Percentiles rank a stretch among this genome's conserved stretches.
Evolutionary conservation across 306 rosid genomes (phyloP).

Genomic region (Quercus variabilis): DNA sequence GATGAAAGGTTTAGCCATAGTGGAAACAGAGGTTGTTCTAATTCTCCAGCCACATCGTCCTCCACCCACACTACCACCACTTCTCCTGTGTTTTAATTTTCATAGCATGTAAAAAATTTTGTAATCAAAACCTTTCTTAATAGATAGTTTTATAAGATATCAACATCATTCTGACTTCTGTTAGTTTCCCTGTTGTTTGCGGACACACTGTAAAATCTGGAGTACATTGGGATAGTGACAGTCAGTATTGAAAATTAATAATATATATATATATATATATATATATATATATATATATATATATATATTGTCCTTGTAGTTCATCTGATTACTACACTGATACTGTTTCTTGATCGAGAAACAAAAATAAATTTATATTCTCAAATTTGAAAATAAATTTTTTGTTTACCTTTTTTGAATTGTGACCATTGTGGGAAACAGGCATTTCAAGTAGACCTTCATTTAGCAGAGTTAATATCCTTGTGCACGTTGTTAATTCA

Average conservation of each 20-base stretch:
- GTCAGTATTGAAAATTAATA: conserved; percentile 39
- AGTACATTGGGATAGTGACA: conserved; percentile 28
- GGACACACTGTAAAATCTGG: conserved; percentile 20
- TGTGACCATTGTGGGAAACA: neutral
- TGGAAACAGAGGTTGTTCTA: conserved; percentile 47
- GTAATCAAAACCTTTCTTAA: conserved; percentile 23
- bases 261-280: neutral
- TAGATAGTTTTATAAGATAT: conserved; percentile 17
- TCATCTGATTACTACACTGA: neutral
- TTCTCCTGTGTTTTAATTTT: conserved; percentile 38
- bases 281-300: too few relatives aligned
- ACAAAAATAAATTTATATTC: neutral
- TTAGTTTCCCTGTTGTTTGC: conserved; percentile 11
- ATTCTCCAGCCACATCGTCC: conserved; percentile 74
- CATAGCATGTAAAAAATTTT: conserved; percentile 29
- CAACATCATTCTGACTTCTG: conserved; percentile 16
- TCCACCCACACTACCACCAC: conserved; percentile 59
- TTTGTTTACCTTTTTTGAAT: neutral
- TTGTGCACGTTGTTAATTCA: neutral
- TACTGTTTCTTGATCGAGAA: neutral
- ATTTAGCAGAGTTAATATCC: neutral
- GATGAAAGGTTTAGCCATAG: conserved; percentile 52
- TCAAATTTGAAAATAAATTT: neutral
- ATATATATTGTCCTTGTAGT: neutral
- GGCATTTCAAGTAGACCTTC: too few relatives aligned